Percentiles rank a stretch among this genome's conserved stretches.
Evolutionary conservation across 2,329 filamentous ascomycete genomes (phyloP).

Genomic region (Colletotrichum karsti): DNA sequence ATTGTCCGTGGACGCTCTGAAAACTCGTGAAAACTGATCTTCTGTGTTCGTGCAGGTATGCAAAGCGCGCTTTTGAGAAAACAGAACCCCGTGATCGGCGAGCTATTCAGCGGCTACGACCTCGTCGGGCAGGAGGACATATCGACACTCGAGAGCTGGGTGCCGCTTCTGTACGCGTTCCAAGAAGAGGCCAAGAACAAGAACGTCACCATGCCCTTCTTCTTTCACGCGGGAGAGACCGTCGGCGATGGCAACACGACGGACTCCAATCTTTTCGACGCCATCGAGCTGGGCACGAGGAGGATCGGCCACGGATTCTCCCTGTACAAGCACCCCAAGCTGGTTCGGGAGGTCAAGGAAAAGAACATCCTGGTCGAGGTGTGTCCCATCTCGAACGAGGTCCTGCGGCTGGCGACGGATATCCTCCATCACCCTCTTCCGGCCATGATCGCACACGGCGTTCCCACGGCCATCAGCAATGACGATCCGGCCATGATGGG

Average conservation of each 20-base stretch:
- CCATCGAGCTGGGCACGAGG: constrained; percentile 84
- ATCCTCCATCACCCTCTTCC: background rate
- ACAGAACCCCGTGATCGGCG: no score
- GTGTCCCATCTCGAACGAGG: constrained; percentile 78
- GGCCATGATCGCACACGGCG: constrained; percentile 79
- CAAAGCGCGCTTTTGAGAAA: no score
- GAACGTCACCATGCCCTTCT: constrained; percentile 86
- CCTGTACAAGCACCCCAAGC: constrained; percentile 88
- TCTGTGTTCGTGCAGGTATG: no score
- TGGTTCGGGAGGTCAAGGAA: constrained; percentile 89
- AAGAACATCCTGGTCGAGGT: constrained; percentile 88
- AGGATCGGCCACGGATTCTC: constrained; percentile 91
- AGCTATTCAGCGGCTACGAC: constrained; percentile 64
- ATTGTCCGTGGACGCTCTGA: no score
- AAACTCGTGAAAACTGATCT: no score
- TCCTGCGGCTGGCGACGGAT: constrained; percentile 63
- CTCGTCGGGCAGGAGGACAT: constrained; percentile 92
- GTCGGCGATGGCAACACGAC: constrained; percentile 78
- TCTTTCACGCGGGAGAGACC: constrained; percentile 93
- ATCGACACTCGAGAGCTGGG: no score
- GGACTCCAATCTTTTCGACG: constrained; percentile 88
- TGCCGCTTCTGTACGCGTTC: constrained; percentile 89
- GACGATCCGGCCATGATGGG: constrained; percentile 89
- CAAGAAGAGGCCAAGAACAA: constrained; percentile 82
- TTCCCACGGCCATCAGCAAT: constrained; percentile 85